Evolutionary conservation across 306 rosid genomes (phyloP).

Genomic region (Pachyrhizus erosus): DNA sequence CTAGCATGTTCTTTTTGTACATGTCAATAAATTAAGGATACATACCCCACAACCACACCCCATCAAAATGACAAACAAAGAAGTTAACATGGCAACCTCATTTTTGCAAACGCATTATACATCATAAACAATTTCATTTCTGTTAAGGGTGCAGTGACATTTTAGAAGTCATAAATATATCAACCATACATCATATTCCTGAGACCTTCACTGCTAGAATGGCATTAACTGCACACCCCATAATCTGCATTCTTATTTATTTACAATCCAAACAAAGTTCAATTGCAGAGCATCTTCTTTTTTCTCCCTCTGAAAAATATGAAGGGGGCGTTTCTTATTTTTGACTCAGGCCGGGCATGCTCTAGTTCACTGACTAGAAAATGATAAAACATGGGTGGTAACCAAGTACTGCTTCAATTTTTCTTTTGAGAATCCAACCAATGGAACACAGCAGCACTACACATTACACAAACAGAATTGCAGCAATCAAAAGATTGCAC

Average conservation of each 20-base stretch:
- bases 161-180: neutral
- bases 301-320: neutral
- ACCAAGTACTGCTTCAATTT: slow-evolving; percentile 6
- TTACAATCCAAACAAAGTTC: slow-evolving; percentile 10
- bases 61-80: neutral
- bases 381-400: neutral
- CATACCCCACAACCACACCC: slow-evolving; percentile 34
- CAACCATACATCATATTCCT: slow-evolving; percentile 23
- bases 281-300: slow-evolving; percentile 1
- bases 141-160: slow-evolving; percentile 4
- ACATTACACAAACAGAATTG: slow-evolving; percentile 22
- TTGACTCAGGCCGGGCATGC: slow-evolving; percentile 9
- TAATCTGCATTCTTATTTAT: slow-evolving; percentile 23
- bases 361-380: slow-evolving; percentile 1
- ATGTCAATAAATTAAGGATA: neutral
- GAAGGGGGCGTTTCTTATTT: neutral
- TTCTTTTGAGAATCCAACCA: slow-evolving; percentile 36
- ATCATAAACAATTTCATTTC: slow-evolving; percentile 19
- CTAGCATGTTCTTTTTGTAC: slow-evolving; percentile 26
- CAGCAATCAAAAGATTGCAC: slow-evolving; percentile 11
- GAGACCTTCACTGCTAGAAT: slow-evolving; percentile 5
- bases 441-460: slow-evolving; percentile 32
- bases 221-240: neutral
- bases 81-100: neutral
- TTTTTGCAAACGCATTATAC: neutral